Conservation (phyloP, 495 filamentous ascomycete genomes). For the Durotheca rogersii region DNA sequence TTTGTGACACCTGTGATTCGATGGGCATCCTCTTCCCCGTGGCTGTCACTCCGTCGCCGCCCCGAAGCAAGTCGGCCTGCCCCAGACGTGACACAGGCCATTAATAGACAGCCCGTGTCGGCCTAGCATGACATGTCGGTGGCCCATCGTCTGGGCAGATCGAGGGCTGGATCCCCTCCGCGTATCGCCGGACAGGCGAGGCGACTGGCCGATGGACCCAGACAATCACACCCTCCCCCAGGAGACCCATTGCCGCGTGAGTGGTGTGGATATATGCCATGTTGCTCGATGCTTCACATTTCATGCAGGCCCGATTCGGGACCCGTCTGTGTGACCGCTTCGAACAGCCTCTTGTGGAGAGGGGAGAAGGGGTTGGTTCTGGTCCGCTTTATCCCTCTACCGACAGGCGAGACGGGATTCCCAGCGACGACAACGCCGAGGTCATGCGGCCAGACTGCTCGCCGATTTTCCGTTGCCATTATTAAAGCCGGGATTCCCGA, state of each 20-base stretch:
- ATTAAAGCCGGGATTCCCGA: background rate
- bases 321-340: constrained; percentile 12
- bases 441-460: constrained; percentile 1
- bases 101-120: constrained; percentile 32
- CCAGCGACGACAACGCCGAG: background rate
- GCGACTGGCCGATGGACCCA: too few relatives aligned
- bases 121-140: too few relatives aligned
- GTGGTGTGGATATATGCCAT: constrained; percentile 11
- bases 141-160: too few relatives aligned
- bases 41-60: too few relatives aligned
- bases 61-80: constrained; percentile 24
- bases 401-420: background rate
- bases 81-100: constrained; percentile 29
- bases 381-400: constrained; percentile 1
- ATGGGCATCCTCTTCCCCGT: too few relatives aligned
- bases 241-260: constrained; percentile 29
- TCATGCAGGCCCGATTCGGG: constrained; percentile 19
- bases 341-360: background rate
- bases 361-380: background rate
- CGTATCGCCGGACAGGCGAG: too few relatives aligned
- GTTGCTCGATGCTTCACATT: constrained; percentile 1
- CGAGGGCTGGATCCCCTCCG: constrained; percentile 14
- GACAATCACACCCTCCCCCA: too few relatives aligned
- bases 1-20: too few relatives aligned
- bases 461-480: background rate